Evolutionary conservation across 352 stramenopile species (phyloP), one percentile per base, ranked within the genome.

Genomic region (Hyaloperonospora brassicae): DNA sequence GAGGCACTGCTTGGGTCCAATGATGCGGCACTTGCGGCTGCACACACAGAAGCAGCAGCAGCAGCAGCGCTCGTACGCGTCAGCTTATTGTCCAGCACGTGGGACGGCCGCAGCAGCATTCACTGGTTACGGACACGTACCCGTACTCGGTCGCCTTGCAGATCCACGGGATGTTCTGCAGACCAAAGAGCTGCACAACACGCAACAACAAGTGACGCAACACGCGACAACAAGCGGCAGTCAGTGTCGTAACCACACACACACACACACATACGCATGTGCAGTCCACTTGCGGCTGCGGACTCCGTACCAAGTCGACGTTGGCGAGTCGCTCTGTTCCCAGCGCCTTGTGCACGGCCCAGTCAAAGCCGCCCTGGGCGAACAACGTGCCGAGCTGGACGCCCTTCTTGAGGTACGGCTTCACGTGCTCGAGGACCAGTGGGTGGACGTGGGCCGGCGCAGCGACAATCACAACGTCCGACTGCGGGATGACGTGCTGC

Each of bases 101-200:
- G 17, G 17, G 17, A 17, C 17, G 17, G 17, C 17, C 17, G 17
- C 17, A 17, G 17, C 17, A 17, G 17, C 17, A 17, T 17, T 17
- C 17, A 17, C 17, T 17, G 17, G 17, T 17, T 17, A 17, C 17
- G 48, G 11, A 31, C 47, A 57, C 65, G 43, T 49, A 87, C 79
- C 79, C 79, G 52, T 96, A 96, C 59, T 92, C 72, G 23, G 76
- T 86, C 27, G 83, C 79, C 67, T 96, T 96, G 76, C 88, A 97
- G 66, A 97, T 96, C 88, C 88, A 97, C 44, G 88, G 88, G 59
- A 97, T 97, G 77, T 97, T 97, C 58, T 97, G 88, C 30, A 97
- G 68, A 53, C 88, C 88, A 54, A 97, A 96, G 50, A 97, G 76
- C 76, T 90, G 52, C 44, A 59, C 17, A 48, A 41, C 6, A 61